Percentiles rank a stretch among this genome's conserved stretches.
phyloP scores from a whole-genome alignment of 208 protist species.

The Leishmania braziliensis region DNA sequence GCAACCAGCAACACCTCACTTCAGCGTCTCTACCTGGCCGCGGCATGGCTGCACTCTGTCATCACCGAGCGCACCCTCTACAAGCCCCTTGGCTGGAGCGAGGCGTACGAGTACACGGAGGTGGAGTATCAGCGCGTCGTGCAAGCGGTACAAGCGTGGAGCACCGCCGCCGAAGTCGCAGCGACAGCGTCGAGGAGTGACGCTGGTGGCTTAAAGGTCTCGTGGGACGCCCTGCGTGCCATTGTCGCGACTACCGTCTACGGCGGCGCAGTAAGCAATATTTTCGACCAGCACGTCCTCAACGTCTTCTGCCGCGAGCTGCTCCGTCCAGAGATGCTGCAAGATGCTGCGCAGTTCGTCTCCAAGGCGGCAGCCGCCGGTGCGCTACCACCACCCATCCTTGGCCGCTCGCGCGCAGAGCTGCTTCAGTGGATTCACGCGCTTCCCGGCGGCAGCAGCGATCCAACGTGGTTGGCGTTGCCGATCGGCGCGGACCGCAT shows the following conservation, averaged over 20 bases:
- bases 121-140: conserved; percentile 95
- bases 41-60: conserved; percentile 97
- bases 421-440: conserved; percentile 89
- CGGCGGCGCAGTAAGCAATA: conserved; percentile 97
- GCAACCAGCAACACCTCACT: conserved; percentile 36
- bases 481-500: conserved; percentile 90
- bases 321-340: conserved; percentile 60
- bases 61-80: conserved; percentile 97
- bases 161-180: conserved; percentile 30
- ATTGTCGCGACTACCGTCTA: conserved; percentile 95
- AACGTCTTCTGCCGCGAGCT: conserved; percentile 89
- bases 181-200: conserved; percentile 7
- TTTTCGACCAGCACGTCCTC: conserved; percentile 96
- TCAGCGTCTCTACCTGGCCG: conserved; percentile 96
- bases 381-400: conserved; percentile 28
- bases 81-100: conserved; percentile 97
- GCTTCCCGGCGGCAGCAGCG: conserved; percentile 77
- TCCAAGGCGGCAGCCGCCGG: conserved; percentile 9
- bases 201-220: conserved; percentile 52
- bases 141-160: conserved; percentile 93
- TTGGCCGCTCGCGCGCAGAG: conserved; percentile 42
- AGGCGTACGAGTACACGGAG: conserved; percentile 98
- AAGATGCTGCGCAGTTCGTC: conserved; percentile 34
- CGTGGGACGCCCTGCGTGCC: conserved; percentile 94
- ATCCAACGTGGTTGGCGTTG: conserved; percentile 94